phyloP scores from a whole-genome alignment of 768 basidiomycete species.

The Kwoniella dejecticola region DNA sequence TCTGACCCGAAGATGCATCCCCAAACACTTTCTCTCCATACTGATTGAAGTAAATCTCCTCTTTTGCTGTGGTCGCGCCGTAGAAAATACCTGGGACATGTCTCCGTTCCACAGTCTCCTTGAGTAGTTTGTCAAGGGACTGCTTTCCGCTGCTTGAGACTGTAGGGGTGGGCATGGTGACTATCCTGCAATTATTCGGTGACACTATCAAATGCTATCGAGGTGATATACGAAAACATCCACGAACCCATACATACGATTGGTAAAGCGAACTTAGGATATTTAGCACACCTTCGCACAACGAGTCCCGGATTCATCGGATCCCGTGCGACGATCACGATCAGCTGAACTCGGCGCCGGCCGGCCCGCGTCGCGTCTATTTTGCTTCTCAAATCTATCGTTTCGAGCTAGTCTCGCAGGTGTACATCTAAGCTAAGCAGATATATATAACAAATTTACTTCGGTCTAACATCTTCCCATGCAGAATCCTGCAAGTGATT shows the following conservation, averaged over 20 bases:
- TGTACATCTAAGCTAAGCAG: no score
- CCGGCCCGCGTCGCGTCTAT: no score
- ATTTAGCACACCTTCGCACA: no score
- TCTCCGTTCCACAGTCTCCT: conserved; percentile 23
- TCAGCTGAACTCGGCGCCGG: no score
- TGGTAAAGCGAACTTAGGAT: no score
- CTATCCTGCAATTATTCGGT: background rate
- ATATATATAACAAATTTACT: background rate
- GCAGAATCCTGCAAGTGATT: background rate
- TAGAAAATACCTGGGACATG: conserved; percentile 33
- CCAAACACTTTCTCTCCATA: conserved; percentile 34
- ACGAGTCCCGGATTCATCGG: no score
- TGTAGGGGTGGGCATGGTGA: conserved; percentile 6
- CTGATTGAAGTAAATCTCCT: conserved; percentile 39
- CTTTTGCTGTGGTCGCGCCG: conserved; percentile 40
- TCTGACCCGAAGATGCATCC: conserved; percentile 17
- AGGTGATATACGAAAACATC: no score
- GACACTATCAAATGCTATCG: no score
- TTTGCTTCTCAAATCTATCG: no score
- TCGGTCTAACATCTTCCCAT: background rate
- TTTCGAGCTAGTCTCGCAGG: no score
- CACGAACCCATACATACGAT: no score
- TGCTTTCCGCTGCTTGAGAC: background rate
- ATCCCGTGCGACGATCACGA: no score
- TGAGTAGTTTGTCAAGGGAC: conserved; percentile 25